phyloP scores from a whole-genome alignment of 371 early-diverging fungal genomes.

The Parasitella parasitica region DNA sequence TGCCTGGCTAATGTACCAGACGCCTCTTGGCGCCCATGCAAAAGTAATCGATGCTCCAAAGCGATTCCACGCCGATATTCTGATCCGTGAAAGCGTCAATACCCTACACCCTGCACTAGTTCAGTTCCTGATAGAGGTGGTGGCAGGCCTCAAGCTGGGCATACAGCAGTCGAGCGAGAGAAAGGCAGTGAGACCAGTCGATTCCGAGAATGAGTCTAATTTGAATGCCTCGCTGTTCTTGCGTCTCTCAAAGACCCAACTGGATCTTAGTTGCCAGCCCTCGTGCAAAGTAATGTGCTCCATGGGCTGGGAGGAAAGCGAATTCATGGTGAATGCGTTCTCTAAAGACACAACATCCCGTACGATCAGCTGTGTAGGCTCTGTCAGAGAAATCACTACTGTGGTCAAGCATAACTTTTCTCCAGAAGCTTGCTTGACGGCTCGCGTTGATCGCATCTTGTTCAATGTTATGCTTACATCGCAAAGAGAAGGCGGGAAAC shows the following conservation, averaged over 20 bases:
- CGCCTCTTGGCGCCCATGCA: conserved; percentile 57
- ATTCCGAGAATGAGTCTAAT: conserved; percentile 19
- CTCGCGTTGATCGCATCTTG: conserved; percentile 58
- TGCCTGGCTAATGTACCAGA: conserved; percentile 59
- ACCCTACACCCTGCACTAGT: conserved; percentile 76
- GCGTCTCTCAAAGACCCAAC: conserved; percentile 62
- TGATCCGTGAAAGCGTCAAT: conserved; percentile 77
- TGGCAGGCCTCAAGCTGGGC: conserved; percentile 65
- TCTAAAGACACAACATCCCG: conserved; percentile 43
- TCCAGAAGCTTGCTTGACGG: conserved; percentile 75
- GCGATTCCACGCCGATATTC: conserved; percentile 65
- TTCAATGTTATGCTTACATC: conserved; percentile 63
- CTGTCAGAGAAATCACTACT: conserved; percentile 58
- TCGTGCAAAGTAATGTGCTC: conserved; percentile 75
- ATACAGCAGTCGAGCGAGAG: conserved; percentile 55
- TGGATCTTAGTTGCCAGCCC: conserved; percentile 79
- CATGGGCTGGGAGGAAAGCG: conserved; percentile 70
- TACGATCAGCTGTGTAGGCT: conserved; percentile 63
- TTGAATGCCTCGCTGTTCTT: conserved; percentile 51
- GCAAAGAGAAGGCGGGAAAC: conserved; percentile 29
- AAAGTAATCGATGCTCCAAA: conserved; percentile 38
- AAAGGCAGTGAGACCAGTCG: conserved; percentile 27
- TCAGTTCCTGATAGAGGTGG: conserved; percentile 69
- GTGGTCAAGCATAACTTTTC: conserved; percentile 79
- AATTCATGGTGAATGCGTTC: conserved; percentile 57